phyloP scores from a whole-genome alignment of 331 rosid genomes.

The Ulmus americana region DNA sequence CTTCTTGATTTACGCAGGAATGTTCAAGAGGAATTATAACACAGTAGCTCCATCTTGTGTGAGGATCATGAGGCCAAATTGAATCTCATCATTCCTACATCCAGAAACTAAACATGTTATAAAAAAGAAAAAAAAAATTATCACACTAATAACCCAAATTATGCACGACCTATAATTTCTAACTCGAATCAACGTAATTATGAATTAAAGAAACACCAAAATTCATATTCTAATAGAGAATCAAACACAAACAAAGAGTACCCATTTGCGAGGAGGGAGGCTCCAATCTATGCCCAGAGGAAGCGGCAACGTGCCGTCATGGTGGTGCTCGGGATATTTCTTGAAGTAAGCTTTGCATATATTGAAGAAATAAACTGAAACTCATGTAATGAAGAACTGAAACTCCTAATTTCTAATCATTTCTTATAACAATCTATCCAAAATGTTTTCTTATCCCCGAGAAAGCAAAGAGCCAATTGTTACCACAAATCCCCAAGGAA shows the following conservation, averaged over 20 bases:
- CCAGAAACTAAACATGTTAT: conserved; percentile 3
- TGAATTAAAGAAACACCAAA: neutral
- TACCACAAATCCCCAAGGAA: neutral
- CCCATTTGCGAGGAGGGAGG: conserved; percentile 73
- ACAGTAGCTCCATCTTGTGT: conserved; percentile 66
- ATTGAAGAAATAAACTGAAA: conserved; percentile 34
- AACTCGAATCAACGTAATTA: too few relatives aligned
- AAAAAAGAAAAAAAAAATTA: conserved; percentile 3
- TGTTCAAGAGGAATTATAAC: conserved; percentile 69
- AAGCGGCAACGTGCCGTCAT: conserved; percentile 82
- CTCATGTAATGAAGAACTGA: too few relatives aligned
- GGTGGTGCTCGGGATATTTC: conserved; percentile 70
- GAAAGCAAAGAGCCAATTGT: neutral
- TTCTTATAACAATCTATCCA: neutral
- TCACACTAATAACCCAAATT: neutral
- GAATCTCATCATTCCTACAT: conserved; percentile 58
- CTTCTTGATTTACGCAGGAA: conserved; percentile 45
- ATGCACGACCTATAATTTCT: neutral
- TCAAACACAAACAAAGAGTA: conserved; percentile 16
- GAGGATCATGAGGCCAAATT: conserved; percentile 70
- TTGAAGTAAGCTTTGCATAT: conserved; percentile 93
- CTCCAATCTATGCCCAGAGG: conserved; percentile 95
- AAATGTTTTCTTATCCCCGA: too few relatives aligned
- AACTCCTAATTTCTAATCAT: neutral
- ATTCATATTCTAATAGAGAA: too few relatives aligned